Base-by-base conservation (phyloP, 2,329 filamentous ascomycete species). In the Harringtonia aguacate region DNA sequence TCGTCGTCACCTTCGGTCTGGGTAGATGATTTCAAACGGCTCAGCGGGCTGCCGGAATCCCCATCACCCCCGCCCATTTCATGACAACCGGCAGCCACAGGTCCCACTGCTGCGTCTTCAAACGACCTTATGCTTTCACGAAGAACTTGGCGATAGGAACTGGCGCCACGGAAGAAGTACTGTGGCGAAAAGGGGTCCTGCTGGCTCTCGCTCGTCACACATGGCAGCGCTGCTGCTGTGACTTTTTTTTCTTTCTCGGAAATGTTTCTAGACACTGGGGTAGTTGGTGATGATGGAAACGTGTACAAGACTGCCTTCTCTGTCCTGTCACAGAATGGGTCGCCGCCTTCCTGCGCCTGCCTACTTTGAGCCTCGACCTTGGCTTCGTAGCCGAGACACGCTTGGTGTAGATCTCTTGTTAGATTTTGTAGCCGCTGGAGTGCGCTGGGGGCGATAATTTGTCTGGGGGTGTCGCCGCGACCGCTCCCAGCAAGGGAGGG, bases 101-200 rank as follows among this genome's bases (percentile, higher is more conserved):
- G 8, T 30, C 27, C 17, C 40, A 17, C 15, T n/a, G 46, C 17
- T 21, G 36, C 48, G 15, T 57, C 54, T 8, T 63, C 53, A 15
- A 60, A 60, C 8, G 59, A 53, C 44, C 61, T 59, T 51, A 74
- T 73, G 2, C 59, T 69, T 40, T 67, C 64, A 36, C 63, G 66
- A 28, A 79, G 53, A 3, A 68, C 70, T 22, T 68, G 68, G 4
- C 75, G 68, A 50, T 72, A 81, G 1, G 75, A 73, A 43, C 74
- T 79, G 22, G 66, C 61, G 1, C 72, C 71, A 24, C 73, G 65
- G 47, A 77, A 75, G 1, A 76, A 57, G 47, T 73, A 68, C 14
- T 46, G 34, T 12, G 48, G 44, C 3, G 47, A 44, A 13, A 36
- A 27, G 7, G 12, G 20, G 3, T 38, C 17, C 24, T 29, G 27